phyloP scores from a whole-genome alignment of 2,329 filamentous ascomycete species.

The Monilinia laxa region DNA sequence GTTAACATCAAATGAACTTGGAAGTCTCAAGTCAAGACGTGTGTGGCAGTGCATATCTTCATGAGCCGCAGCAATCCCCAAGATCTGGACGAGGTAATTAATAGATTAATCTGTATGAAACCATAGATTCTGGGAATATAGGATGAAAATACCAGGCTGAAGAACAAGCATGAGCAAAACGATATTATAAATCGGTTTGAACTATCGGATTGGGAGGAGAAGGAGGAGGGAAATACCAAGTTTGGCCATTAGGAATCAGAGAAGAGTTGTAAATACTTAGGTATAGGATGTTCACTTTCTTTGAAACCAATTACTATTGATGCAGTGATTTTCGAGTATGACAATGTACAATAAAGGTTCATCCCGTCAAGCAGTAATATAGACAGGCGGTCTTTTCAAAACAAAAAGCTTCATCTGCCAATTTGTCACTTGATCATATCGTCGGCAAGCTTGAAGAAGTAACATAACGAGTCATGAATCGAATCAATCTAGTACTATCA shows the following conservation, averaged over 20 bases:
- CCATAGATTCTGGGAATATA: background rate
- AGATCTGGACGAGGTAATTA: background rate
- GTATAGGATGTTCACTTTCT: background rate
- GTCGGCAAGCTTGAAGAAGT: background rate
- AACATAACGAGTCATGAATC: background rate
- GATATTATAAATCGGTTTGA: background rate
- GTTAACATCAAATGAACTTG: constrained; percentile 3
- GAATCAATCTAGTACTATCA: background rate
- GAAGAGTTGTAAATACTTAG: background rate
- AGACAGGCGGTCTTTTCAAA: background rate
- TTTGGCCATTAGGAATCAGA: background rate
- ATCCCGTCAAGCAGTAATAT: background rate
- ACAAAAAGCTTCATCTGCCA: background rate
- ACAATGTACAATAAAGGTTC: background rate
- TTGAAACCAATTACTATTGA: background rate
- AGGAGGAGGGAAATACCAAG: background rate
- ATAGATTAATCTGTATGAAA: background rate
- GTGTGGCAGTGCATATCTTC: constrained; percentile 4
- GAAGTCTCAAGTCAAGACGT: background rate
- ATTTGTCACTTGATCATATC: background rate
- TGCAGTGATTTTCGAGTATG: no score
- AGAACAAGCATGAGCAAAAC: background rate
- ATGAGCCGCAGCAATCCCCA: background rate
- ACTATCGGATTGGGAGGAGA: no score
- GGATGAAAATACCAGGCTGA: background rate